Evolutionary conservation across 108 stramenopile species (phyloP).

Genomic region (Cyclotella kingstonii): DNA sequence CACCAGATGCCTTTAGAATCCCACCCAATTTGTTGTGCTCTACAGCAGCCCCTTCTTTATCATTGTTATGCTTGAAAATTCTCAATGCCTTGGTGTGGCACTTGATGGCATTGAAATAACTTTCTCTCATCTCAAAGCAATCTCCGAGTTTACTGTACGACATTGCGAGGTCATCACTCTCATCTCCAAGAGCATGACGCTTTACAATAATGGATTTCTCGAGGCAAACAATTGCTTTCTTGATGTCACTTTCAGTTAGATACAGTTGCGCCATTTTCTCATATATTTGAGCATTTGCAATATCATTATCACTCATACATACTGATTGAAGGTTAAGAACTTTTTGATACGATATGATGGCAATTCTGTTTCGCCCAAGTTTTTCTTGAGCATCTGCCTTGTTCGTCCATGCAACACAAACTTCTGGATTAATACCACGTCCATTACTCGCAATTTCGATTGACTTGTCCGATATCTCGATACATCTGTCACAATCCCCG

Average conservation of each 20-base stretch:
- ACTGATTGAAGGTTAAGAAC: constrained; percentile 25
- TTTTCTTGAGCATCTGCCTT: constrained; percentile 33
- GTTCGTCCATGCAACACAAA: constrained; percentile 29
- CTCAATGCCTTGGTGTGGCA: constrained; percentile 37
- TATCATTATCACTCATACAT: constrained; percentile 10
- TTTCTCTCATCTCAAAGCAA: constrained; percentile 12
- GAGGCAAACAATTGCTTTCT: constrained; percentile 23
- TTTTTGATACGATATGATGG: constrained; percentile 22
- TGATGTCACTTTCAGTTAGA: constrained; percentile 10
- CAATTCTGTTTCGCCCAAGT: constrained; percentile 12
- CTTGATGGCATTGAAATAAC: constrained; percentile 12
- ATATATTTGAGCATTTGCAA: constrained; percentile 19
- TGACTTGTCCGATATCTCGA: constrained; percentile 24
- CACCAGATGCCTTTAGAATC: constrained; percentile 27
- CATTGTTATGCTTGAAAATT: constrained; percentile 37
- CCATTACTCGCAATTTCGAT: constrained; percentile 38
- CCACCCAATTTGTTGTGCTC: constrained; percentile 43
- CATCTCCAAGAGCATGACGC: constrained; percentile 14
- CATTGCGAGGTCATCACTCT: constrained; percentile 24
- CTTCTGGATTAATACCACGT: constrained; percentile 29
- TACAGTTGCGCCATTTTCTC: constrained; percentile 29
- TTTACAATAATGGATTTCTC: constrained; percentile 22
- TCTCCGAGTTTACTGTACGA: constrained; percentile 32
- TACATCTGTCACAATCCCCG: constrained; percentile 33
- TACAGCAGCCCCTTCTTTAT: constrained; percentile 34